Percentiles rank a stretch among this genome's conserved stretches.
These are phyloP conservation scores for Chamaecrista fasciculata DNA, from an alignment of 306 rosid species.

Conservation along the genomic window DNA sequence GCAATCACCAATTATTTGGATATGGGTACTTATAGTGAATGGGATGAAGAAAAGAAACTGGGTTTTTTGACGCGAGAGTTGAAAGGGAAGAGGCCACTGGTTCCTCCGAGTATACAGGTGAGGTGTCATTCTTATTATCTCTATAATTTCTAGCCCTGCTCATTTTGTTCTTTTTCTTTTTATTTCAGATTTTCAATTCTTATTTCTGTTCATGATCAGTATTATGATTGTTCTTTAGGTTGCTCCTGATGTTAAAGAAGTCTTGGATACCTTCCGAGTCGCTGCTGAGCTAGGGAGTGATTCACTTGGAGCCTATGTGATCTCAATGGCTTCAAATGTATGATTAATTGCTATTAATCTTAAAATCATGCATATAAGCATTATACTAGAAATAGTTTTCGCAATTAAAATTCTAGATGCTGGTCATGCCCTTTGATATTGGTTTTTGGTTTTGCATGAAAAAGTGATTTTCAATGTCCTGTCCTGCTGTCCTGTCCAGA, in stretches of 20 bases:
- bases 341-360: conserved; percentile 25
- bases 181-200: not conserved
- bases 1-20: conserved; percentile 77
- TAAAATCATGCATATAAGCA: conserved; percentile 10
- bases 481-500: conserved; percentile 4
- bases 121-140: conserved; percentile 1
- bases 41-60: conserved; percentile 94
- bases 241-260: conserved; percentile 70
- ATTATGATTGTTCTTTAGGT: conserved; percentile 52
- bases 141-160: not conserved
- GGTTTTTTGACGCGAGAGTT: conserved; percentile 78
- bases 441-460: conserved; percentile 21
- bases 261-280: conserved; percentile 71
- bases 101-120: conserved; percentile 79
- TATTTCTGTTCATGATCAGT: conserved; percentile 8
- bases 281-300: conserved; percentile 91
- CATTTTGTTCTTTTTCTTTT: not conserved
- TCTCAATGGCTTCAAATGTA: conserved; percentile 95
- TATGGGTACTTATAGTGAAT: conserved; percentile 83
- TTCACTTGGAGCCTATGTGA: conserved; percentile 92
- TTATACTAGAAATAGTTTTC: conserved; percentile 1
- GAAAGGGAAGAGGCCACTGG: conserved; percentile 91
- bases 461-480: not conserved
- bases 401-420: conserved; percentile 16
- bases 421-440: not conserved